Percentiles rank a stretch among this genome's conserved stretches.
Conservation (phyloP, 1,284 basidiomycete genomes). For the Malassezia vespertilionis region DNA sequence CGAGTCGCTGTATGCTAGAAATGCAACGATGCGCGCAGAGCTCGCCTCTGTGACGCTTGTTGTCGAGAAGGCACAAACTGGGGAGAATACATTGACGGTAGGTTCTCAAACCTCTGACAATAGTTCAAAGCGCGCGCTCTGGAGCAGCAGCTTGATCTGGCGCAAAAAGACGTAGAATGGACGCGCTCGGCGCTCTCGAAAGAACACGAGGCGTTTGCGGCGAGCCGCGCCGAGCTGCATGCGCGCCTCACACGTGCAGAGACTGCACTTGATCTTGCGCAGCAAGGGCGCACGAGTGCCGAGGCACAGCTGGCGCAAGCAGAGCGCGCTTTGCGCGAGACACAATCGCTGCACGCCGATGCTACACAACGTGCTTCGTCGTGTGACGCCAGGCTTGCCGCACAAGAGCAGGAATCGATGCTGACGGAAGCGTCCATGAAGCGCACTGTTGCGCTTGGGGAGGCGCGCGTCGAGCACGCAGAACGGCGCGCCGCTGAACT, state of each 20-base stretch:
- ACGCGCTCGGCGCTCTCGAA: constrained; percentile 33
- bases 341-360: constrained; percentile 60
- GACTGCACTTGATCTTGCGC: constrained; percentile 59
- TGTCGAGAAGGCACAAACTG: constrained; percentile 29
- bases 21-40: constrained; percentile 31
- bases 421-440: constrained; percentile 62
- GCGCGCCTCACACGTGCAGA: constrained; percentile 55
- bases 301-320: constrained; percentile 60
- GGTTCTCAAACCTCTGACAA: neutral
- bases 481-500: constrained; percentile 65
- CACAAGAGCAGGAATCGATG: constrained; percentile 66
- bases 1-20: constrained; percentile 20
- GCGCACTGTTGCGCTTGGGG: constrained; percentile 65
- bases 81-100: constrained; percentile 30
- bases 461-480: constrained; percentile 67
- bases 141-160: constrained; percentile 63
- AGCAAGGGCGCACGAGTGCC: constrained; percentile 56
- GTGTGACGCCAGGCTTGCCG: constrained; percentile 61
- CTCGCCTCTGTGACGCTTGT: constrained; percentile 27
- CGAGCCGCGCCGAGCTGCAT: constrained; percentile 57
- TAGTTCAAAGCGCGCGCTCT: constrained; percentile 70
- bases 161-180: constrained; percentile 62
- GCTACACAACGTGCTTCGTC: no score
- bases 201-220: constrained; percentile 24
- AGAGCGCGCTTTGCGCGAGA: constrained; percentile 59